Conservation (phyloP, 1,284 basidiomycete species). For the Uromyces viciae-fabae region DNA sequence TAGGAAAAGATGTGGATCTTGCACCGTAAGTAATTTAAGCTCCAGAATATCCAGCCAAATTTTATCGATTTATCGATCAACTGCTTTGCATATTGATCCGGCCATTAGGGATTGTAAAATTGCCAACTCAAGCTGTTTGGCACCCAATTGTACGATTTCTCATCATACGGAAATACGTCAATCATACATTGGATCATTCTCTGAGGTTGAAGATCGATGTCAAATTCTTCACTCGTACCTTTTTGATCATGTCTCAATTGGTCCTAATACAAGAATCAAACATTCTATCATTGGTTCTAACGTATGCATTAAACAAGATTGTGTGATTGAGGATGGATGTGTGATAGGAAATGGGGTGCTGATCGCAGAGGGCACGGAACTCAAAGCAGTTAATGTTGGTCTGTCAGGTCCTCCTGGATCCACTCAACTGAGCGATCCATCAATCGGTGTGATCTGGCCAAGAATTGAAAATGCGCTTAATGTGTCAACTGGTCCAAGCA, state of each 20-base stretch:
- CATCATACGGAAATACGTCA: constrained; percentile 52
- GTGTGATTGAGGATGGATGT: constrained; percentile 69
- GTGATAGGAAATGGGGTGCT: constrained; percentile 59
- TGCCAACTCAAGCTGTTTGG: constrained; percentile 22
- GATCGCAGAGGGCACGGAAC: constrained; percentile 49
- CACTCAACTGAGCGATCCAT: constrained; percentile 48
- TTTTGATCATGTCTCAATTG: constrained; percentile 64
- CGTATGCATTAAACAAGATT: constrained; percentile 72
- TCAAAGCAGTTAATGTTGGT: constrained; percentile 57
- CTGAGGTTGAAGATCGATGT: constrained; percentile 74
- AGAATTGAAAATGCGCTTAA: constrained; percentile 39
- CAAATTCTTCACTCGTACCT: constrained; percentile 71
- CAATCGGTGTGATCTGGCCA: constrained; percentile 47
- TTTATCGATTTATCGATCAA: neutral
- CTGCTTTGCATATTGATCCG: neutral
- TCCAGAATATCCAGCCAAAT: neutral
- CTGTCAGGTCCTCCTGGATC: constrained; percentile 35
- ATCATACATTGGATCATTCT: constrained; percentile 57
- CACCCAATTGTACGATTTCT: constrained; percentile 41
- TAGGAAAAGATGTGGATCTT: constrained; percentile 44
- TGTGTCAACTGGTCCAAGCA: constrained; percentile 18
- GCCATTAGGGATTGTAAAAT: constrained; percentile 7
- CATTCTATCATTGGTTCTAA: constrained; percentile 72
- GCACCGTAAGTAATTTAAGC: constrained; percentile 24
- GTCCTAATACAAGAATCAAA: constrained; percentile 47